Percentiles rank a stretch among this genome's conserved stretches.
These are phyloP conservation scores for Rhizophora mangle DNA, from an alignment of 345 rosid genomes.

Conservation along the genomic window DNA sequence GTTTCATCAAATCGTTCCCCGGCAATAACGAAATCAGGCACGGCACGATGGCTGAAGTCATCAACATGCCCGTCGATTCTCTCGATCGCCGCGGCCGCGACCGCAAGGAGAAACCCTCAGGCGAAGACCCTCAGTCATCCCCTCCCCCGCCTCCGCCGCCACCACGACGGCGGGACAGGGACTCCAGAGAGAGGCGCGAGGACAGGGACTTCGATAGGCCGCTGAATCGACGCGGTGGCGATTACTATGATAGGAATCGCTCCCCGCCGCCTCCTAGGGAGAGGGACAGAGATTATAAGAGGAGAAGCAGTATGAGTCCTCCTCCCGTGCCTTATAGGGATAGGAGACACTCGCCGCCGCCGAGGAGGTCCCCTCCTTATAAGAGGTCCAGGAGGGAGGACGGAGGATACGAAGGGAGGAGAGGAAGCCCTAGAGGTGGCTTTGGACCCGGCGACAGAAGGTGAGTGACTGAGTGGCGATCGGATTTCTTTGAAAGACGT, in stretches of 20 bases:
- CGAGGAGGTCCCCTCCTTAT: slow-evolving; percentile 77
- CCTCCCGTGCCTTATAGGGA: slow-evolving; percentile 76
- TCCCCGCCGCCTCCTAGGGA: slow-evolving; percentile 66
- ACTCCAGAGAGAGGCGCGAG: slow-evolving; percentile 73
- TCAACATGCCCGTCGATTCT: slow-evolving; percentile 60
- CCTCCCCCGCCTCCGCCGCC: slow-evolving; percentile 37
- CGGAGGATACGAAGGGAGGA: slow-evolving; percentile 72
- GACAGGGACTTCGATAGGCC: slow-evolving; percentile 62
- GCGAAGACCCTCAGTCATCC: slow-evolving; percentile 29
- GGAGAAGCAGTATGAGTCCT: slow-evolving; percentile 77
- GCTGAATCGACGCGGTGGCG: slow-evolving; percentile 55
- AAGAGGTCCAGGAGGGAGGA: slow-evolving; percentile 91
- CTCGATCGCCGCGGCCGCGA: slow-evolving; percentile 45
- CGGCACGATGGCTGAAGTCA: slow-evolving; percentile 63
- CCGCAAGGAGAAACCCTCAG: slow-evolving; percentile 37
- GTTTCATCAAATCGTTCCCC: slow-evolving; percentile 7
- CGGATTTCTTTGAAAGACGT: not conserved
- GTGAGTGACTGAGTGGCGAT: slow-evolving; percentile 28
- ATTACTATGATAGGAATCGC: slow-evolving; percentile 64
- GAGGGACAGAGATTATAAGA: slow-evolving; percentile 62
- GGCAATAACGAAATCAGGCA: not conserved
- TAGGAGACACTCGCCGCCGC: slow-evolving; percentile 70
- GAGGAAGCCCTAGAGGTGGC: slow-evolving; percentile 83
- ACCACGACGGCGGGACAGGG: slow-evolving; percentile 62
- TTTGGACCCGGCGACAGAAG: slow-evolving; percentile 82